Percentiles rank a stretch among this genome's conserved stretches.
Conservation (phyloP, 2,329 filamentous ascomycete species). For the Anthostomella pinea region DNA sequence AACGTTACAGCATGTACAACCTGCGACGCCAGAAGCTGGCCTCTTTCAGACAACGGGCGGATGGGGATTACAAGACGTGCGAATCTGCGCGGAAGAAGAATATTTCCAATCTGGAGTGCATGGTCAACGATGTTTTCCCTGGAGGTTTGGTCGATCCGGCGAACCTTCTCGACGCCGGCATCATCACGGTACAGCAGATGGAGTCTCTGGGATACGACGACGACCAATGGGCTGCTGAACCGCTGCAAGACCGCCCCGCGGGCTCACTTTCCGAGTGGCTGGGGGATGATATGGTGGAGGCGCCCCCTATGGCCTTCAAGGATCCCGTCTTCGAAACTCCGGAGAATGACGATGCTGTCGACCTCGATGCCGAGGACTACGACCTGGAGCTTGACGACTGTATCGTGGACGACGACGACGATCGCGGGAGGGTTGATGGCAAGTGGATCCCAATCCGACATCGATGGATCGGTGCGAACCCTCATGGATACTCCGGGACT, state of each 20-base stretch:
- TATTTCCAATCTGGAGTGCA: slow-evolving; percentile 35
- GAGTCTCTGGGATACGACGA: slow-evolving; percentile 58
- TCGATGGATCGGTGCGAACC: slow-evolving; percentile 36
- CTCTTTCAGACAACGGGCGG: slow-evolving; percentile 5
- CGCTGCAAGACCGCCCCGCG: slow-evolving; percentile 18
- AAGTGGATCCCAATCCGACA: slow-evolving; percentile 41
- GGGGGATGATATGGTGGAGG: slow-evolving; percentile 44
- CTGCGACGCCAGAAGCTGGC: slow-evolving; percentile 40
- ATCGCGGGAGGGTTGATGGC: slow-evolving; percentile 43
- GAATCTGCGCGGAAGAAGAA: slow-evolving; percentile 30
- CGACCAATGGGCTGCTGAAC: slow-evolving; percentile 27
- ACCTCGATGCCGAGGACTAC: slow-evolving; percentile 53
- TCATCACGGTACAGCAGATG: slow-evolving; percentile 63
- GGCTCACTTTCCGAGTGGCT: slow-evolving; percentile 54
- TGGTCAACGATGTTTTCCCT: slow-evolving; percentile 40
- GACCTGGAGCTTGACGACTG: slow-evolving; percentile 39
- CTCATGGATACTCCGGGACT: slow-evolving; percentile 14
- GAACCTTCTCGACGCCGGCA: slow-evolving; percentile 48
- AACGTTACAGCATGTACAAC: slow-evolving; percentile 63
- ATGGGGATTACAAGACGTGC: slow-evolving; percentile 24
- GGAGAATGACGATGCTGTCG: slow-evolving; percentile 51
- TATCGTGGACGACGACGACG: slow-evolving; percentile 34
- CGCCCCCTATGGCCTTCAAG: slow-evolving; percentile 13
- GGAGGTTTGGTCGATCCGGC: slow-evolving; percentile 49
- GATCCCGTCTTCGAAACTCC: slow-evolving; percentile 26